Evolutionary conservation across 2,329 filamentous ascomycete species (phyloP).

Genomic region (Immersiporthe knoxdaviesiana): DNA sequence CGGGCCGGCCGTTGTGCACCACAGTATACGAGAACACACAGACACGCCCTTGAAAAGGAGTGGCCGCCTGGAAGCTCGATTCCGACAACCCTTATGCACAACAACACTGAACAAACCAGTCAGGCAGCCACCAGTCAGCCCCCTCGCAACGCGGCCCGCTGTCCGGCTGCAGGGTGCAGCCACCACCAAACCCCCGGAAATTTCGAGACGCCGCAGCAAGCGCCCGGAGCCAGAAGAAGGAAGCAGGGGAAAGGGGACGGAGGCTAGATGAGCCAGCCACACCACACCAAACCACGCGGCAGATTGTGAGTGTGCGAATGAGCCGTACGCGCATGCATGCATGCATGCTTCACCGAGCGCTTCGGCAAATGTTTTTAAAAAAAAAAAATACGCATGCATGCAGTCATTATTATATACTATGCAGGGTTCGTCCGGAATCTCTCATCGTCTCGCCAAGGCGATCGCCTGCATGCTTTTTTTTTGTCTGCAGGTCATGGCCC

Average conservation of each 20-base stretch:
- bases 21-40: not conserved
- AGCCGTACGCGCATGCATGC: constrained; percentile 4
- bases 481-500: not conserved
- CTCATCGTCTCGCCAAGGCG: not conserved
- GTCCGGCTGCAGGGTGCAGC: not conserved
- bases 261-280: not conserved
- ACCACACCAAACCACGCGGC: not conserved
- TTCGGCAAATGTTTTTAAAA: not conserved
- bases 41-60: not conserved
- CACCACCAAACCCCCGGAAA: not conserved
- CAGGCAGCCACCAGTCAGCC: too few species aligned
- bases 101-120: not conserved
- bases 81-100: not conserved
- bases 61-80: too few species aligned
- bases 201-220: constrained; percentile 9
- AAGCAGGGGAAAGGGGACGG: not conserved
- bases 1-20: not conserved
- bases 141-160: not conserved
- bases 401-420: too few species aligned
- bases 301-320: not conserved
- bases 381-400: not conserved
- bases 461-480: constrained; percentile 3
- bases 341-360: not conserved
- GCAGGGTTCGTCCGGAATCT: constrained; percentile 9
- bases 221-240: not conserved